phyloP scores from a whole-genome alignment of 2,329 filamentous ascomycete species.

The Exophiala dermatitidis region DNA sequence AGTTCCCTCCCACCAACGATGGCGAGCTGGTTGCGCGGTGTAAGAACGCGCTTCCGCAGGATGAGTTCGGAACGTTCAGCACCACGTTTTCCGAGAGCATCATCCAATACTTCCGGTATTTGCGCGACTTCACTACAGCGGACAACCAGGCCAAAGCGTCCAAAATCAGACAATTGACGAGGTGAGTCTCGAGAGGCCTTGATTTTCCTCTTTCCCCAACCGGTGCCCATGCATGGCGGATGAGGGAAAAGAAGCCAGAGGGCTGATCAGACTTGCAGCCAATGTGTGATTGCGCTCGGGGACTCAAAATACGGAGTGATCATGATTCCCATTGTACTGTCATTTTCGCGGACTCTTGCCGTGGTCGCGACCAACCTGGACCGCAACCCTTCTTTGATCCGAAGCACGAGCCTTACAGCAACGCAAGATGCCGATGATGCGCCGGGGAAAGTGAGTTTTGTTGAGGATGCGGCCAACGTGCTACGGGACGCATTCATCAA shows the following conservation, averaged over 20 bases:
- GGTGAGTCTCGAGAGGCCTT: slow-evolving; percentile 7
- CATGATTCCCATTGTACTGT: slow-evolving; percentile 75
- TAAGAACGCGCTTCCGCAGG: slow-evolving; percentile 18
- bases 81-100: slow-evolving; percentile 23
- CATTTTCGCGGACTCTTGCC: slow-evolving; percentile 70
- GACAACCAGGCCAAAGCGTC: slow-evolving; percentile 24
- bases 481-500: slow-evolving; percentile 87
- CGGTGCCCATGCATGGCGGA: background rate
- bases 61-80: slow-evolving; percentile 24
- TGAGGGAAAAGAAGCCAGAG: background rate
- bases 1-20: slow-evolving; percentile 22
- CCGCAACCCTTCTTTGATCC: slow-evolving; percentile 68
- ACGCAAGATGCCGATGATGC: slow-evolving; percentile 43
- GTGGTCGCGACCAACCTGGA: slow-evolving; percentile 79
- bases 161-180: slow-evolving; percentile 24
- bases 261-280: slow-evolving; percentile 42
- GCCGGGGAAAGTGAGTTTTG: slow-evolving; percentile 67
- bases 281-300: slow-evolving; percentile 73
- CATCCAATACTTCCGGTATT: slow-evolving; percentile 26
- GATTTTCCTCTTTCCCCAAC: background rate
- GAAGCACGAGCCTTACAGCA: slow-evolving; percentile 37
- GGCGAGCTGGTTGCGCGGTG: slow-evolving; percentile 19
- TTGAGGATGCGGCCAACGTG: slow-evolving; percentile 80
- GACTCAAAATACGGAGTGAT: slow-evolving; percentile 73
- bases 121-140: slow-evolving; percentile 23